A percentile compares a stretch with the other conserved stretches of the same genome.
Evolutionary conservation across 2,329 filamentous ascomycete species (phyloP).

Genomic region (Botryotinia narcissicola): DNA sequence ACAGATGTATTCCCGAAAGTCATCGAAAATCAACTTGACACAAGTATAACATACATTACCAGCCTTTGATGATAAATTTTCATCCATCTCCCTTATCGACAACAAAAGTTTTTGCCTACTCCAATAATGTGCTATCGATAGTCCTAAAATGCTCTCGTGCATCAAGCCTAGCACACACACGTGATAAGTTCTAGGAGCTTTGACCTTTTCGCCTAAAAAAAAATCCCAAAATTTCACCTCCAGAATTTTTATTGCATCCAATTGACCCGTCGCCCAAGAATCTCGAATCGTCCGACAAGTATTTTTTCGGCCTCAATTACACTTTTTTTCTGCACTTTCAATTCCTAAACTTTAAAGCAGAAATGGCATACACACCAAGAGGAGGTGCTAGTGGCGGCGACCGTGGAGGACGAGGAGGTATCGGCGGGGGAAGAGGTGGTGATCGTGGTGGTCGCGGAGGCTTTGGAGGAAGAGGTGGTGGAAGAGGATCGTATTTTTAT

Average conservation of each 20-base stretch:
- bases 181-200: conserved; percentile 9
- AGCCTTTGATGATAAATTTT: neutral
- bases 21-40: neutral
- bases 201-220: conserved; percentile 18
- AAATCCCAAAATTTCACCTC: conserved; percentile 18
- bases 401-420: conserved; percentile 39
- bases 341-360: conserved; percentile 23
- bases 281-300: conserved; percentile 26
- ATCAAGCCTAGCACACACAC: conserved; percentile 4
- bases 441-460: conserved; percentile 42
- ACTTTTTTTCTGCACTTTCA: conserved; percentile 24
- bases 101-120: neutral
- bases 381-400: conserved; percentile 41
- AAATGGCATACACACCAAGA: conserved; percentile 41
- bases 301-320: conserved; percentile 22
- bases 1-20: neutral
- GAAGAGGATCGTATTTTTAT: conserved; percentile 41
- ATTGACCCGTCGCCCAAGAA: conserved; percentile 20
- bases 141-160: neutral
- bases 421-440: conserved; percentile 42
- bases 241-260: conserved; percentile 26
- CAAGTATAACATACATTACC: neutral
- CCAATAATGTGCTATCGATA: neutral
- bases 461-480: conserved; percentile 41
- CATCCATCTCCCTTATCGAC: neutral